A percentile compares a stretch with the other conserved stretches of the same genome.
Conservation (phyloP, 139 green algal species). For the Desmodesmus armatus region DNA sequence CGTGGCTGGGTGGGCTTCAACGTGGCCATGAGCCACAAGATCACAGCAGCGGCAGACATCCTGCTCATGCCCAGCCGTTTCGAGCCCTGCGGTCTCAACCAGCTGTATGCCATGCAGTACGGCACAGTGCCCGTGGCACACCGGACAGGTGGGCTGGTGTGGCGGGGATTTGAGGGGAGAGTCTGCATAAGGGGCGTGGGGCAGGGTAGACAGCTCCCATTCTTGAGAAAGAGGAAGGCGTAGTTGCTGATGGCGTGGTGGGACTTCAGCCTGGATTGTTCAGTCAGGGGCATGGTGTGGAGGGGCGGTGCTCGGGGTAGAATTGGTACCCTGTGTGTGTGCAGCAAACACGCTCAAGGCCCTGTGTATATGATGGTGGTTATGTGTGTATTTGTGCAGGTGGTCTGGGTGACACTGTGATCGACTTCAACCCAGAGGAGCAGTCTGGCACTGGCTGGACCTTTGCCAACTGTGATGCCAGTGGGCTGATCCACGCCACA, state of each 20-base stretch:
- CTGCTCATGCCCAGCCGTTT: constrained; percentile 86
- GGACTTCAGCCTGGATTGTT: no score
- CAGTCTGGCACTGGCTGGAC: constrained; percentile 78
- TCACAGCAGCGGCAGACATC: constrained; percentile 82
- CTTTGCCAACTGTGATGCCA: constrained; percentile 66
- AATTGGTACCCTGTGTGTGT: no score
- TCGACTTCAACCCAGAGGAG: constrained; percentile 69
- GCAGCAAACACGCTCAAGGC: no score
- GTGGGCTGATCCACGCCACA: constrained; percentile 69
- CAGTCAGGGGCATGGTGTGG: no score
- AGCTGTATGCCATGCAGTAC: constrained; percentile 85
- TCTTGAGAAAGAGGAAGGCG: no score
- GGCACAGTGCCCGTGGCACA: constrained; percentile 83
- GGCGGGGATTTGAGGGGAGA: no score
- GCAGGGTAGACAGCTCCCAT: no score
- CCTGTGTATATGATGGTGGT: no score
- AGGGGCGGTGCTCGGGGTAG: no score
- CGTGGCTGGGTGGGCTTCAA: constrained; percentile 94
- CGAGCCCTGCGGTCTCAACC: constrained; percentile 82
- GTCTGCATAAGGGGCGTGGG: no score
- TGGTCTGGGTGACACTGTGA: constrained; percentile 74
- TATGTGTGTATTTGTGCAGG: constrained; percentile 15
- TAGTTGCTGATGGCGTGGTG: no score
- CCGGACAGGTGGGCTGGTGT: constrained; percentile 69
- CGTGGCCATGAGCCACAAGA: constrained; percentile 83